Evolutionary conservation across 2,329 filamentous ascomycete species (phyloP).

Genomic region (Aureobasidium pullulans): DNA sequence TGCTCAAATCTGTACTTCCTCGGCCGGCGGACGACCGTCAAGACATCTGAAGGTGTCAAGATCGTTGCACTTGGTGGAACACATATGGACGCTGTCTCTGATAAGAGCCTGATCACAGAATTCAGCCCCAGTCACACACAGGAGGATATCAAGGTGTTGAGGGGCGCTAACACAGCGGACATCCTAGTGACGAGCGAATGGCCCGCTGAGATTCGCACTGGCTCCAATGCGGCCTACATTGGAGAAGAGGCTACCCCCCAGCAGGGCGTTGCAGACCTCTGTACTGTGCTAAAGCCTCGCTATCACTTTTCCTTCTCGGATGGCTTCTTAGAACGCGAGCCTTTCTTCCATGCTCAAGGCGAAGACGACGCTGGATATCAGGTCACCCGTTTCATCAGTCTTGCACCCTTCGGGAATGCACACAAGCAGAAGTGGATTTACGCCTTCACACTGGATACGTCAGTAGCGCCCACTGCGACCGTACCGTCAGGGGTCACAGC

Average conservation of each 20-base stretch:
- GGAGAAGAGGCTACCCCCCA: conserved; percentile 43
- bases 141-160: conserved; percentile 49
- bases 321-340: conserved; percentile 83
- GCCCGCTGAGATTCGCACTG: conserved; percentile 65
- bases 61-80: conserved; percentile 81
- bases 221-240: conserved; percentile 54
- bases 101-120: conserved; percentile 54
- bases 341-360: conserved; percentile 65
- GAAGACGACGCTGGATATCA: conserved; percentile 48
- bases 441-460: conserved; percentile 57
- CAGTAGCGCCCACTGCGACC: conserved; percentile 50
- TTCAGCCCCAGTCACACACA: conserved; percentile 18
- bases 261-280: conserved; percentile 71
- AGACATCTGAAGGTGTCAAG: conserved; percentile 80
- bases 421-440: conserved; percentile 75
- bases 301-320: conserved; percentile 76
- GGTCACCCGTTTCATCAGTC: conserved; percentile 82
- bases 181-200: conserved; percentile 82
- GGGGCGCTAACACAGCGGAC: conserved; percentile 71
- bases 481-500: conserved; percentile 65
- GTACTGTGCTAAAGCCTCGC: conserved; percentile 70
- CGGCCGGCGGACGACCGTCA: conserved; percentile 77
- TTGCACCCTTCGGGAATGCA: conserved; percentile 69
- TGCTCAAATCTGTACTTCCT: conserved; percentile 89
- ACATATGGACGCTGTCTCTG: conserved; percentile 35